These are phyloP conservation scores for Globisporangium cederbergense DNA, from an alignment of 352 stramenopile species.

Conservation along the genomic window DNA sequence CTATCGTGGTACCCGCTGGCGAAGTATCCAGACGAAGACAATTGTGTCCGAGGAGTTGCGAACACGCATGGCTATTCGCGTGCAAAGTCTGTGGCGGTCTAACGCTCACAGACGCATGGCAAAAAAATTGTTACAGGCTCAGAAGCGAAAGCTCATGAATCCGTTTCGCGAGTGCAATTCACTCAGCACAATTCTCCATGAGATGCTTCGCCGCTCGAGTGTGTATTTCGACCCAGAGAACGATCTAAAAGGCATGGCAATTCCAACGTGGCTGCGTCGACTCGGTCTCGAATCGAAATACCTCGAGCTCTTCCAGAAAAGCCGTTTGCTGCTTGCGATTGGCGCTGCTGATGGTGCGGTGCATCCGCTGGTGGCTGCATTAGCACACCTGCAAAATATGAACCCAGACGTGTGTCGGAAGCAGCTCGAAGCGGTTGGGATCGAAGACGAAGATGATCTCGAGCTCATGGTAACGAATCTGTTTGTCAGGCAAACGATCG, in stretches of 20 bases:
- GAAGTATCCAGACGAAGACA: constrained; percentile 25
- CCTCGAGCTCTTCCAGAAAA: constrained; percentile 41
- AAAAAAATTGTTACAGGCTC: constrained; percentile 38
- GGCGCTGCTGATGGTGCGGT: too few species aligned
- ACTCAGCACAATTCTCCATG: constrained; percentile 33
- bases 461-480: constrained; percentile 57
- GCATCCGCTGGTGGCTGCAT: constrained; percentile 13
- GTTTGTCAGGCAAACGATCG: constrained; percentile 37
- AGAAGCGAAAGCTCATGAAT: constrained; percentile 52
- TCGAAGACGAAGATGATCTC: constrained; percentile 38
- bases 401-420: constrained; percentile 17
- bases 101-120: constrained; percentile 49
- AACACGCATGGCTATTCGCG: constrained; percentile 47
- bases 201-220: constrained; percentile 23
- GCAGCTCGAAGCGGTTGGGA: constrained; percentile 31
- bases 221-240: constrained; percentile 53
- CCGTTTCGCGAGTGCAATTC: constrained; percentile 31
- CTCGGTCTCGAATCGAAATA: constrained; percentile 56
- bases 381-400: constrained; percentile 19
- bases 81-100: constrained; percentile 62
- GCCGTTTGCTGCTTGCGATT: constrained; percentile 14
- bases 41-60: constrained; percentile 40
- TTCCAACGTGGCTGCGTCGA: constrained; percentile 51
- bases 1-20: constrained; percentile 36
- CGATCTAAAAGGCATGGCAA: constrained; percentile 47